Conservation (phyloP, 129 eudicot genomes). For the Arctium lappa region DNA sequence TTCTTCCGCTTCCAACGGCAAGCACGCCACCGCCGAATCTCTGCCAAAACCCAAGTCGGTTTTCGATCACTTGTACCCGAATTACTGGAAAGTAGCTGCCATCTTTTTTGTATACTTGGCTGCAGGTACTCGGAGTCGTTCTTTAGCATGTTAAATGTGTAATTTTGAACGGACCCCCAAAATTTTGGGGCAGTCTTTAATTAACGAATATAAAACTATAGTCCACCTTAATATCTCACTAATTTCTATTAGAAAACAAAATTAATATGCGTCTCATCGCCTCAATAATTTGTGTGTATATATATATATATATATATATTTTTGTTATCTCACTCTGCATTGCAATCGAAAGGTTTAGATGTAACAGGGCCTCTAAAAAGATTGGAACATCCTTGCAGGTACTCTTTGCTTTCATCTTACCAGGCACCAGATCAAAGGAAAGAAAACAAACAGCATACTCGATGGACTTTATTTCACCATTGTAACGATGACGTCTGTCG, state of each 20-base stretch:
- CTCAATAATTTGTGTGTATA: too few species aligned
- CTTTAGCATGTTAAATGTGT: too few species aligned
- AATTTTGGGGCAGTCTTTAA: too few species aligned
- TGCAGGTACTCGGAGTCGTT: constrained; percentile 33
- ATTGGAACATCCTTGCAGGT: constrained; percentile 24
- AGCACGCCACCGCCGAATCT: background rate
- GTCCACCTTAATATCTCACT: too few species aligned
- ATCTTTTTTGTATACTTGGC: constrained; percentile 43
- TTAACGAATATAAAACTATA: too few species aligned
- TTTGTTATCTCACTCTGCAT: too few species aligned
- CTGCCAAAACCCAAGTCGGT: constrained; percentile 33
- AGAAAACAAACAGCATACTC: constrained; percentile 48
- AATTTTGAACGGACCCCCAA: too few species aligned
- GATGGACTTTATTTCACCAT: constrained; percentile 83
- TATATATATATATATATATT: too few species aligned
- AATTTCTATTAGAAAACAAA: too few species aligned
- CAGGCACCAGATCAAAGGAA: constrained; percentile 47
- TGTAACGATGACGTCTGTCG: constrained; percentile 90
- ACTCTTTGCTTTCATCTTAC: constrained; percentile 53
- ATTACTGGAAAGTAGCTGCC: constrained; percentile 41
- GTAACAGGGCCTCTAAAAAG: too few species aligned
- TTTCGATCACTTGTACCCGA: constrained; percentile 47
- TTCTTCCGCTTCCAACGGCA: constrained; percentile 25
- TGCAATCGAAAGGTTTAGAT: too few species aligned
- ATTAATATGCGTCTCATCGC: too few species aligned